Percentiles rank a stretch among this genome's conserved stretches.
These are phyloP conservation scores for Cystobasidiopsis lactophilus DNA, from an alignment of 768 basidiomycete genomes.

Conservation along the genomic window DNA sequence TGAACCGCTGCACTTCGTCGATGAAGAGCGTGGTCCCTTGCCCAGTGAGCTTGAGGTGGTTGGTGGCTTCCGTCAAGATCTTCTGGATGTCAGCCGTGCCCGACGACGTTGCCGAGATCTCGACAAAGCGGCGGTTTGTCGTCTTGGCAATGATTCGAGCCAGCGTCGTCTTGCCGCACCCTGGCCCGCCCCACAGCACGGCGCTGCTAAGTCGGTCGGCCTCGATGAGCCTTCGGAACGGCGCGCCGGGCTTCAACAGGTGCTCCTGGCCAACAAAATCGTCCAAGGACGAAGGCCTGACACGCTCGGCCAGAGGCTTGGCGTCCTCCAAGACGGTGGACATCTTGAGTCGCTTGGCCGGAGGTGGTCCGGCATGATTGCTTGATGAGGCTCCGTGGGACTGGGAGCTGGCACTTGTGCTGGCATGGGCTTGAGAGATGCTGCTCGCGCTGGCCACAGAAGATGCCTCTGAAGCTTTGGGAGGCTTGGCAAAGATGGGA, in stretches of 20 bases:
- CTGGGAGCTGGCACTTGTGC: too few species aligned
- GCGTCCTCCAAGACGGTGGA: slow-evolving; percentile 23
- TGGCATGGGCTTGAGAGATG: too few species aligned
- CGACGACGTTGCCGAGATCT: slow-evolving; percentile 24
- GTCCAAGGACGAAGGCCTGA: slow-evolving; percentile 41
- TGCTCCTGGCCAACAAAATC: slow-evolving; percentile 55
- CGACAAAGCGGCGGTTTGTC: slow-evolving; percentile 43
- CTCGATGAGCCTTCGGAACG: slow-evolving; percentile 36
- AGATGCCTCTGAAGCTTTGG: too few species aligned
- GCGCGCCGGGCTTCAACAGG: slow-evolving; percentile 36
- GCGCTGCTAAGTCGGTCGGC: slow-evolving; percentile 32
- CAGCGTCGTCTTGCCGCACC: slow-evolving; percentile 23
- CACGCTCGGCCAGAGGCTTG: slow-evolving; percentile 45
- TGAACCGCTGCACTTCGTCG: slow-evolving; percentile 63
- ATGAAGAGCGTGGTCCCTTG: slow-evolving; percentile 52
- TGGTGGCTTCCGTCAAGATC: slow-evolving; percentile 57
- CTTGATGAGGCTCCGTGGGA: too few species aligned
- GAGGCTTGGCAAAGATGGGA: too few species aligned
- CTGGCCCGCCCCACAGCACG: slow-evolving; percentile 23
- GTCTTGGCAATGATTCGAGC: slow-evolving; percentile 39
- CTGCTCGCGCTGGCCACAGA: too few species aligned
- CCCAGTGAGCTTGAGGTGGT: slow-evolving; percentile 40
- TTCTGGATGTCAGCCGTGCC: slow-evolving; percentile 43
- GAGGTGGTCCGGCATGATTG: too few species aligned
- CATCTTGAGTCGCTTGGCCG: slow-evolving; percentile 10